Conservation (phyloP, 768 basidiomycete species). For the Russula foetens region DNA sequence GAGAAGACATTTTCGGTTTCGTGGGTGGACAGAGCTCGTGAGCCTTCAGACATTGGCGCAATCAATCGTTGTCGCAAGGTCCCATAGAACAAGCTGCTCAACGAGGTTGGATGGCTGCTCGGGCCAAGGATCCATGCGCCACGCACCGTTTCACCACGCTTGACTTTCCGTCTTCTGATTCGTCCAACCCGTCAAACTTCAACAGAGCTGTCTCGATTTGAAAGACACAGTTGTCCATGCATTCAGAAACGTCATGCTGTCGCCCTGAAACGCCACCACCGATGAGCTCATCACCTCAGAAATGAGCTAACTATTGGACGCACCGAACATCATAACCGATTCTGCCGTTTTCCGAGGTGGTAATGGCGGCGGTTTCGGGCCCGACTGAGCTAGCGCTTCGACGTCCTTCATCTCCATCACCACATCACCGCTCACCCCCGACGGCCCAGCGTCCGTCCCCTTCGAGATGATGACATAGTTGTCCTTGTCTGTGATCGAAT, state of each 20-base stretch:
- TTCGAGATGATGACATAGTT: conserved; percentile 36
- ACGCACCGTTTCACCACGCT: conserved; percentile 79
- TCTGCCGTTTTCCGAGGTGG: conserved; percentile 48
- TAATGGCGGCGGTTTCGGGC: conserved; percentile 45
- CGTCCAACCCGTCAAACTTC: conserved; percentile 52
- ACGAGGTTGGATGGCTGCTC: too few relatives aligned
- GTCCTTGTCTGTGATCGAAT: conserved; percentile 37
- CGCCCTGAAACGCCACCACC: conserved; percentile 44
- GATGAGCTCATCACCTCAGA: neutral
- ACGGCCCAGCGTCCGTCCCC: conserved; percentile 23
- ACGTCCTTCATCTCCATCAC: conserved; percentile 29
- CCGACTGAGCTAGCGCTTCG: conserved; percentile 19
- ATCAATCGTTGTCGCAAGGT: conserved; percentile 60
- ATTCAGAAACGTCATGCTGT: conserved; percentile 97
- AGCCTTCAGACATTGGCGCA: conserved; percentile 30
- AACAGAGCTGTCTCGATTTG: conserved; percentile 91
- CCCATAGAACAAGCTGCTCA: conserved; percentile 74
- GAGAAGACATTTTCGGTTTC: conserved; percentile 92
- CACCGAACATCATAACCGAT: conserved; percentile 89
- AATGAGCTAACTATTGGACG: conserved; percentile 16
- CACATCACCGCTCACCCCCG: neutral
- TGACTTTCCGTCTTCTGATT: conserved; percentile 45
- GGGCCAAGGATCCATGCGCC: neutral
- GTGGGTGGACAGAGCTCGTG: conserved; percentile 51
- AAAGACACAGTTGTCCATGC: conserved; percentile 99